These are phyloP conservation scores for Sarocladium brachiariae DNA, from an alignment of 2,329 filamentous ascomycete genomes.

Conservation along the genomic window DNA sequence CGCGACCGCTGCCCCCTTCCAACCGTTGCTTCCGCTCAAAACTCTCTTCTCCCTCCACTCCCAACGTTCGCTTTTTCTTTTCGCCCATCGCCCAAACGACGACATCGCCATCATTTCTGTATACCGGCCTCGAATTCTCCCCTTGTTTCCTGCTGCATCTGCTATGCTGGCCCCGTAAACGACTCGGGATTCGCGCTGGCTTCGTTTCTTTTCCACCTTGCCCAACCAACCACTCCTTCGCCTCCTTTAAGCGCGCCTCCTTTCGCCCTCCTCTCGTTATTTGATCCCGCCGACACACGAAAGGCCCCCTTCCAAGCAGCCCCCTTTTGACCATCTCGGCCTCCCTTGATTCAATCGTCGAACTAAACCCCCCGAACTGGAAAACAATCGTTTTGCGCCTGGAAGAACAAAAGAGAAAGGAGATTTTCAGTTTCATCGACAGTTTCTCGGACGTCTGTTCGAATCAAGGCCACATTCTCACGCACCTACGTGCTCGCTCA, in stretches of 20 bases:
- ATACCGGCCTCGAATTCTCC: background rate
- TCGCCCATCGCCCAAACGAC: background rate
- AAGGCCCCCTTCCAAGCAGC: slow-evolving; percentile 4
- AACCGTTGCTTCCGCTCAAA: slow-evolving; percentile 1
- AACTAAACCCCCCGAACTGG: background rate
- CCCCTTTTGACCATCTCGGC: background rate
- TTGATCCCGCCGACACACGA: background rate
- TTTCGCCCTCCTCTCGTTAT: background rate
- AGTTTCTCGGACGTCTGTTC: background rate
- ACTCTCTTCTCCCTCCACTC: slow-evolving; percentile 2
- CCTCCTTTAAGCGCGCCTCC: background rate
- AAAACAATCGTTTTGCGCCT: no score
- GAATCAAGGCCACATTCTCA: no score
- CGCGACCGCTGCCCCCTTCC: background rate
- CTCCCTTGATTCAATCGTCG: background rate
- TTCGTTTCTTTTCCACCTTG: background rate
- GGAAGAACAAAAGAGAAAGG: no score
- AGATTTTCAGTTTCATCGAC: background rate
- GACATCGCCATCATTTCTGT: background rate
- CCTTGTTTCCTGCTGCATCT: background rate
- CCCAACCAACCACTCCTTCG: background rate
- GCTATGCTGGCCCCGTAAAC: slow-evolving; percentile 1
- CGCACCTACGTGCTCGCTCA: no score
- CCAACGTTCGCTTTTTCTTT: background rate
- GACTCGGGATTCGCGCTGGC: background rate